These are phyloP conservation scores for Yamadazyma triangularis DNA, from an alignment of 1,139 yeast species.

Conservation along the genomic window DNA sequence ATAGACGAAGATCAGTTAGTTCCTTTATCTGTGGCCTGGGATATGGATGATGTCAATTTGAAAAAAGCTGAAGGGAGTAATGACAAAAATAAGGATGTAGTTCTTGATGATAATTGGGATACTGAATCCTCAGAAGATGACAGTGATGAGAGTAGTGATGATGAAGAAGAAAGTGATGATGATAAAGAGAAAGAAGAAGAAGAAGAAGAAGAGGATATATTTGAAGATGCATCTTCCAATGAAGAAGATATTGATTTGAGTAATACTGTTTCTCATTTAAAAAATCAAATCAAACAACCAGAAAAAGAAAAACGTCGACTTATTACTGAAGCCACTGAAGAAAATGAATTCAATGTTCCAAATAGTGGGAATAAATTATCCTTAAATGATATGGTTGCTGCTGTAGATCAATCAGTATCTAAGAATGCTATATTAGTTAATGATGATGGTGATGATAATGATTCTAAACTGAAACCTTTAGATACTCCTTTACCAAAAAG, in stretches of 20 bases:
- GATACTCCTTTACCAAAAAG: constrained; percentile 82
- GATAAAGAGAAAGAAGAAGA: constrained; percentile 13
- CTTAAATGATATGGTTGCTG: constrained; percentile 70
- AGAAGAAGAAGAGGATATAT: constrained; percentile 14
- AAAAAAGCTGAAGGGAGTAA: constrained; percentile 15
- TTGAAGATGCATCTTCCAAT: constrained; percentile 20
- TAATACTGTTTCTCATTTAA: constrained; percentile 27
- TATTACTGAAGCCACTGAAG: constrained; percentile 54
- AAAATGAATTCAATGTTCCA: constrained; percentile 71
- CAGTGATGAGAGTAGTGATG: constrained; percentile 15
- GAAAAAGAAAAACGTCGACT: constrained; percentile 36
- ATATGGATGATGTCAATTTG: constrained; percentile 59
- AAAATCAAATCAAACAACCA: constrained; percentile 28
- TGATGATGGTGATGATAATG: constrained; percentile 33
- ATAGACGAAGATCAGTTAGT: constrained; percentile 72
- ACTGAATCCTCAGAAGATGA: constrained; percentile 18
- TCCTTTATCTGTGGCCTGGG: constrained; percentile 86
- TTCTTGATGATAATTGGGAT: constrained; percentile 42
- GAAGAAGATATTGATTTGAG: constrained; percentile 29
- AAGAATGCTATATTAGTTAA: constrained; percentile 51
- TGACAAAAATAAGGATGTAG: constrained; percentile 27
- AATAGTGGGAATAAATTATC: constrained; percentile 55
- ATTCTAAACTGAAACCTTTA: constrained; percentile 41
- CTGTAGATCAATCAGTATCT: constrained; percentile 45
- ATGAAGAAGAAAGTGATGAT: constrained; percentile 14